Evolutionary conservation across 805 yeast genomes (phyloP).

Genomic region (Metschnikowia arizonensis): DNA sequence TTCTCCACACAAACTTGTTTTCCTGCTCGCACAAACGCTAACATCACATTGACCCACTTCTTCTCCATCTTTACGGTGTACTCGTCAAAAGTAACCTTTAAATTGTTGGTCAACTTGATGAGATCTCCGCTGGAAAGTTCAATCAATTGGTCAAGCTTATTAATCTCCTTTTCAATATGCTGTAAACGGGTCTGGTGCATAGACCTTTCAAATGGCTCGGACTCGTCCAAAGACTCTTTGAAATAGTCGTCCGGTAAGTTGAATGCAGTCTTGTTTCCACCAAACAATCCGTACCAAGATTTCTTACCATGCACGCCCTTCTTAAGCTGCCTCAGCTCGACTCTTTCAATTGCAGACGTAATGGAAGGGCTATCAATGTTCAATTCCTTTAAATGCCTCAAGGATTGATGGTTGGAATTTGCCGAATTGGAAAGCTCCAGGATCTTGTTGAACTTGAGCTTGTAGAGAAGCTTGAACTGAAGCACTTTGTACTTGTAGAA

Average conservation of each 20-base stretch:
- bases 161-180: conserved; percentile 39
- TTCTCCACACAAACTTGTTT: conserved; percentile 23
- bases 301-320: conserved; percentile 22
- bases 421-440: conserved; percentile 34
- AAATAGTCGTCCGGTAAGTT: conserved; percentile 11
- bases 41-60: conserved; percentile 37
- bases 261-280: conserved; percentile 29
- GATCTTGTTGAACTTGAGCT: conserved; percentile 35
- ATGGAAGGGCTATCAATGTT: conserved; percentile 37
- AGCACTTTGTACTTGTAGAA: conserved; percentile 51
- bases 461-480: conserved; percentile 42
- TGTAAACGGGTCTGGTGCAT: conserved; percentile 29
- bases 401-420: conserved; percentile 13
- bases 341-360: conserved; percentile 29
- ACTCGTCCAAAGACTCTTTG: background rate
- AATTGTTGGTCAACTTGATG: conserved; percentile 38
- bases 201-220: conserved; percentile 6
- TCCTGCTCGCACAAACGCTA: conserved; percentile 34
- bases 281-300: conserved; percentile 44
- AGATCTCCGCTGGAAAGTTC: conserved; percentile 42
- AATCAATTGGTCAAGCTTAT: conserved; percentile 47
- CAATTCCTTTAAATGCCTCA: conserved; percentile 31
- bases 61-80: conserved; percentile 37
- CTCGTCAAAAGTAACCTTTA: conserved; percentile 39
- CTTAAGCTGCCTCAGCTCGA: conserved; percentile 25